Evolutionary conservation across 257 asterid species (phyloP), one percentile per base, ranked within the genome.

Genomic region (Plantago major): DNA sequence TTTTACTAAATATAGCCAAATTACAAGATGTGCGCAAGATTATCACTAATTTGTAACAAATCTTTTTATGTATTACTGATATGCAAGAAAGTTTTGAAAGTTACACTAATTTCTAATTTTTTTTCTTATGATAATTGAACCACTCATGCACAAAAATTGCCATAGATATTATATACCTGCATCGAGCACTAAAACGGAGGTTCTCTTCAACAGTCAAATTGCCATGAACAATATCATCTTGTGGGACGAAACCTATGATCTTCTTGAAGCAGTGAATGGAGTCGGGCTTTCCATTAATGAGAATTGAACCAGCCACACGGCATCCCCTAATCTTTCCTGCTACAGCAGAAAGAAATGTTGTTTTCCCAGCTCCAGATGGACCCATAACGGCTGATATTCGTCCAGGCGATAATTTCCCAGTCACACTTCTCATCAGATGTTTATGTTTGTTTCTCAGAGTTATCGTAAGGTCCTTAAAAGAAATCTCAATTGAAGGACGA

Each of bases 331-430:
- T 75, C 68, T 84, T 90, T 43, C 98, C 96, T 43, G 84, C 72
- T 56, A 90, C 93, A 10, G 98, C 95, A 65, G 95, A 83, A 71
- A 90, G 96, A 81, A 90, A 90, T 2, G 98, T 87, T 42, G 98
- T 90, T 73, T 90, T 90, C 61, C 98, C 98, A 5, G 98, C 98
- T 55, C 98, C 98, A 15, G 98, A 90, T 63, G 98, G 98, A 46
- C 98, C 98, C 98, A 90, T 87, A 73, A 90, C 95, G 42, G 98
- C 96, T 42, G 98, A 77, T 67, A 90, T 82, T 63, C 94, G 82
- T 26, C 98, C 96, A 22, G 98, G 95, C 52, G 67, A 62, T 52
- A 90, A 48, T 72, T 79, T 87, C 72, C 98, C 98, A 10, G 85
- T 79, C 70, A 90, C 95, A 66, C 78, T 77, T 81, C 96, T 90